Conservation (phyloP, 805 yeast genomes). For the Zygoascus biomembranicola region DNA sequence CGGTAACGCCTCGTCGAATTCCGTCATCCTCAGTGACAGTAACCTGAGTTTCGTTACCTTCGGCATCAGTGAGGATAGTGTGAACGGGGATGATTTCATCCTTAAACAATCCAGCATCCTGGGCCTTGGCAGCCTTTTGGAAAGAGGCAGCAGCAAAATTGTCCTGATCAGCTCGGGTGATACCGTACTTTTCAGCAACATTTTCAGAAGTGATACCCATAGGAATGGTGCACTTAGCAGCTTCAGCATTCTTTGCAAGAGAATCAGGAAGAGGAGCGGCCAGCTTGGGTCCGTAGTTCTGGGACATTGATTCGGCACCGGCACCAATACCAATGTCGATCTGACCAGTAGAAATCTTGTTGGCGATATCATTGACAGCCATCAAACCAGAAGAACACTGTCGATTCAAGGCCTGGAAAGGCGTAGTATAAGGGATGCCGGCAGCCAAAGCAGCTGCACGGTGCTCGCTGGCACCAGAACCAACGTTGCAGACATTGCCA, state of each 20-base stretch:
- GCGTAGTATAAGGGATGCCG: slow-evolving; percentile 73
- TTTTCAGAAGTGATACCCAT: slow-evolving; percentile 97
- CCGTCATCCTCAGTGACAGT: slow-evolving; percentile 74
- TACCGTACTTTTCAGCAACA: slow-evolving; percentile 58
- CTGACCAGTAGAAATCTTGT: slow-evolving; percentile 79
- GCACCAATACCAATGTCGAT: slow-evolving; percentile 85
- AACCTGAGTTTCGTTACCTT: slow-evolving; percentile 48
- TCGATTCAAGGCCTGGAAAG: slow-evolving; percentile 80
- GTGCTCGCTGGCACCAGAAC: slow-evolving; percentile 93
- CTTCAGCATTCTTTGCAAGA: slow-evolving; percentile 34
- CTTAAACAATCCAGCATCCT: slow-evolving; percentile 62
- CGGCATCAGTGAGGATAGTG: slow-evolving; percentile 47
- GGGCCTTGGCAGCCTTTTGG: slow-evolving; percentile 74
- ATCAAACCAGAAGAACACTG: slow-evolving; percentile 93
- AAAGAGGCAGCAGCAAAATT: slow-evolving; percentile 82
- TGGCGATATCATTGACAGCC: slow-evolving; percentile 84
- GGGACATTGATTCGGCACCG: slow-evolving; percentile 94
- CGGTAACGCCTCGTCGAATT: slow-evolving; percentile 79
- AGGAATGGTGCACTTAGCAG: slow-evolving; percentile 78
- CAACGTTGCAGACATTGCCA: slow-evolving; percentile 87
- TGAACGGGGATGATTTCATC: slow-evolving; percentile 83
- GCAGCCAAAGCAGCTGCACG: slow-evolving; percentile 88
- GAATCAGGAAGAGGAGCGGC: slow-evolving; percentile 48
- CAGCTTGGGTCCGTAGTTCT: slow-evolving; percentile 74
- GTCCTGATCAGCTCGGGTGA: slow-evolving; percentile 71